Evolutionary conservation across 305 asterid genomes (phyloP).

Genomic region (Vinca major): DNA sequence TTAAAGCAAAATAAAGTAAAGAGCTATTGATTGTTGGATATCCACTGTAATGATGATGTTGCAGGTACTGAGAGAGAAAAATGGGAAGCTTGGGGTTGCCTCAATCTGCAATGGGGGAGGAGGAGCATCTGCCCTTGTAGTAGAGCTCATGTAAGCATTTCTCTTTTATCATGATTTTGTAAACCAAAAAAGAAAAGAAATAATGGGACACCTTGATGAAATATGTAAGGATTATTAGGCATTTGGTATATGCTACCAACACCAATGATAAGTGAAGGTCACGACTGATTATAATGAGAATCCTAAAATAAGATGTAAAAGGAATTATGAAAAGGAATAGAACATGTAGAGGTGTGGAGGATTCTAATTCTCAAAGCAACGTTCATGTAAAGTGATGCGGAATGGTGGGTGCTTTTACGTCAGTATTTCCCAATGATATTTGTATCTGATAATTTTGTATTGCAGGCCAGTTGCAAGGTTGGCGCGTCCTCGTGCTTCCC

Average conservation of each 20-base stretch:
- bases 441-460: not conserved
- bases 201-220: not conserved
- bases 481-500: conserved; percentile 16
- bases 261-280: not conserved
- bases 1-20: not conserved
- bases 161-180: not conserved
- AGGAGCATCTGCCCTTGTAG: conserved; percentile 85
- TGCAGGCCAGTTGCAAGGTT: conserved; percentile 24
- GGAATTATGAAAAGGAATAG: not conserved
- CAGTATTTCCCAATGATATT: not conserved
- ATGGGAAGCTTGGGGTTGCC: conserved; percentile 74
- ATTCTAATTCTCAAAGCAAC: no score
- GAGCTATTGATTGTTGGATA: not conserved
- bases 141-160: conserved; percentile 47
- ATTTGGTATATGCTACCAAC: not conserved
- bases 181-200: not conserved
- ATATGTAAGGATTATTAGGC: not conserved
- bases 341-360: not conserved
- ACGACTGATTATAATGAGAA: not conserved
- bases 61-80: conserved; percentile 66
- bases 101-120: conserved; percentile 97
- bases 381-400: not conserved
- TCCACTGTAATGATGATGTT: conserved; percentile 7
- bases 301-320: not conserved
- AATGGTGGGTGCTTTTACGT: not conserved